Conservation (phyloP, 768 basidiomycete species). For the Ramaria rubella region DNA sequence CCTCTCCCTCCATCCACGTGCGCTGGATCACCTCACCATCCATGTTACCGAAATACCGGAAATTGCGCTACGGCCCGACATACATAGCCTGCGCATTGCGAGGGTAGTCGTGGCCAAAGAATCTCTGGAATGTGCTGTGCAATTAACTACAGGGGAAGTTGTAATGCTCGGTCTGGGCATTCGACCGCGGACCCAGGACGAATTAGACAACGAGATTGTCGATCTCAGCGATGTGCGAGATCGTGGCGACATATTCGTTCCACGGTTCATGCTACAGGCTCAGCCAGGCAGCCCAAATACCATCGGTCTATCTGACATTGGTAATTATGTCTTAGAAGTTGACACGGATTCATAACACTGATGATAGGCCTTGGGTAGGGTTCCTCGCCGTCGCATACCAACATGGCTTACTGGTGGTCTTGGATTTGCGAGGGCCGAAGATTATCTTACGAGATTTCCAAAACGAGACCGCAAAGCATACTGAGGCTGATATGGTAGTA, state of each 20-base stretch:
- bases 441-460: slow-evolving; percentile 48
- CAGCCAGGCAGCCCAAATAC: slow-evolving; percentile 39
- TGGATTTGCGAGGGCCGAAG: slow-evolving; percentile 71
- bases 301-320: slow-evolving; percentile 63
- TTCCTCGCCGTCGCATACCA: slow-evolving; percentile 70
- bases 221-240: slow-evolving; percentile 44
- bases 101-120: slow-evolving; percentile 32
- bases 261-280: slow-evolving; percentile 52
- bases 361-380: slow-evolving; percentile 35
- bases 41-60: slow-evolving; percentile 41
- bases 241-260: slow-evolving; percentile 43
- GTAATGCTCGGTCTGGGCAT: slow-evolving; percentile 37
- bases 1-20: background rate
- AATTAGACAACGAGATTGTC: slow-evolving; percentile 44
- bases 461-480: slow-evolving; percentile 30
- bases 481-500: slow-evolving; percentile 38
- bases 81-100: slow-evolving; percentile 39
- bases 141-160: slow-evolving; percentile 49
- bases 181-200: slow-evolving; percentile 21
- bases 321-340: slow-evolving; percentile 28
- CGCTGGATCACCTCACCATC: slow-evolving; percentile 15
- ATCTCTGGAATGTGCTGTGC: slow-evolving; percentile 51
- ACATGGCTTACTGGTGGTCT: slow-evolving; percentile 50
- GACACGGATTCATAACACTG: background rate
- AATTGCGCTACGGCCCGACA: slow-evolving; percentile 29